Evolutionary conservation across 495 filamentous ascomycete species (phyloP), one percentile per base, ranked within the genome.

Genomic region (Hypoxylon subgilvum): DNA sequence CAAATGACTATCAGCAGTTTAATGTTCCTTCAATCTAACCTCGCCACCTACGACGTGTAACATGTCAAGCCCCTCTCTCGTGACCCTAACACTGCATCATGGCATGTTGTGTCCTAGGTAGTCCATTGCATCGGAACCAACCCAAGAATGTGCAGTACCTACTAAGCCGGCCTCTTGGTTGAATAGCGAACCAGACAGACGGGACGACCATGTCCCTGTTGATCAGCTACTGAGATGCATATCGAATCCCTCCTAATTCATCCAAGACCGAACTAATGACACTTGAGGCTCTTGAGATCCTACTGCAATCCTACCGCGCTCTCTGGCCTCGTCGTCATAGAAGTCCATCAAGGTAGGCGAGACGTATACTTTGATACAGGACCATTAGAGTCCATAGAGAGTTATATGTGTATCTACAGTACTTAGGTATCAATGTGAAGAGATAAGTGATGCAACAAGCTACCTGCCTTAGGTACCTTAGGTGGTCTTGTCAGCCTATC

Each of bases 191-290:
- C 59, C 59, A 57, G 47, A 14, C 40, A 42, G 16, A 47, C 27
- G 59, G 59, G 41, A 57, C 47, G 25, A 23, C 59, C 39, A 43
- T 57, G 52, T 63, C 46, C 59, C 52, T 52, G 52, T 57, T 52
- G 52, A 57, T 63, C 52, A 50, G 23, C 18, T 25, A 5, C 47
- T 16, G 48, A 35, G 51, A 34, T 55, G 19, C 21, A 49, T 49
- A 49, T 49, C 17, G 21, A 50, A 36, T 32, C 43, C 44, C 43
- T 23, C 12, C 7, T n/a, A 13, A 40, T 22, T 52, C 19, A 12
- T 30, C 27, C 43, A 21, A 41, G 14, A 2, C 13, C 39, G 45
- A 46, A 43, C 45, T 52, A 34, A 16, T 46, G 43, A 16, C 32
- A 9, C 3, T 34, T 55, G 51, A 56, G 40, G 39, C 34, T 50